Percentiles rank a stretch among this genome's conserved stretches.
These are phyloP conservation scores for Circinella umbellata DNA, from an alignment of 371 early-diverging fungal genomes.

Conservation along the genomic window DNA sequence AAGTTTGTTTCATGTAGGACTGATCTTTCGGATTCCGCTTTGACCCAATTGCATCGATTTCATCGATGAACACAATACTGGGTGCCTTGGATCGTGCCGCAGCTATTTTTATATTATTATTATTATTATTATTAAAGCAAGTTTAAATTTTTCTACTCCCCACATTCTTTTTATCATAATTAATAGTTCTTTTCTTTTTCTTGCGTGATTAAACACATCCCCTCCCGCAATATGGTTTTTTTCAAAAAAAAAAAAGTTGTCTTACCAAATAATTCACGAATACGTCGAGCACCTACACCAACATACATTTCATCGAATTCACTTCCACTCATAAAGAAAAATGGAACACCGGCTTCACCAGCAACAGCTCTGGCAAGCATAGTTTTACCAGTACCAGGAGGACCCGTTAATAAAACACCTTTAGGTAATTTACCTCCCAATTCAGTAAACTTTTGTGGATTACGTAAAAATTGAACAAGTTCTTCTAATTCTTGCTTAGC, in stretches of 20 bases:
- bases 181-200: no score
- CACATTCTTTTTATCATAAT: no score
- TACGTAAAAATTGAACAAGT: conserved; percentile 89
- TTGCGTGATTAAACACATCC: no score
- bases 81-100: conserved; percentile 94
- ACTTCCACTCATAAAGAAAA: conserved; percentile 93
- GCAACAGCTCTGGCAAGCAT: conserved; percentile 84
- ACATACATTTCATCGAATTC: conserved; percentile 98
- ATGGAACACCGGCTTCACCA: conserved; percentile 93
- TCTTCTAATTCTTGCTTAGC: conserved; percentile 95
- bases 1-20: conserved; percentile 88
- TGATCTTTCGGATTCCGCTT: conserved; percentile 91
- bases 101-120: conserved; percentile 12
- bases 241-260: neutral
- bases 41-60: conserved; percentile 96
- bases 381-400: conserved; percentile 99
- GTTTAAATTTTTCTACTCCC: no score
- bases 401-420: conserved; percentile 94
- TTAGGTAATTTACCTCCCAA: conserved; percentile 94
- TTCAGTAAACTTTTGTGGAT: conserved; percentile 84
- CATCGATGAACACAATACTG: conserved; percentile 99
- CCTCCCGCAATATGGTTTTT: no score
- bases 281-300: conserved; percentile 92
- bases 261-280: conserved; percentile 70
- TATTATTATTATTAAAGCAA: no score